Base-by-base conservation (phyloP, 805 yeast species). In the Tetrapisispora pingtungensis region DNA sequence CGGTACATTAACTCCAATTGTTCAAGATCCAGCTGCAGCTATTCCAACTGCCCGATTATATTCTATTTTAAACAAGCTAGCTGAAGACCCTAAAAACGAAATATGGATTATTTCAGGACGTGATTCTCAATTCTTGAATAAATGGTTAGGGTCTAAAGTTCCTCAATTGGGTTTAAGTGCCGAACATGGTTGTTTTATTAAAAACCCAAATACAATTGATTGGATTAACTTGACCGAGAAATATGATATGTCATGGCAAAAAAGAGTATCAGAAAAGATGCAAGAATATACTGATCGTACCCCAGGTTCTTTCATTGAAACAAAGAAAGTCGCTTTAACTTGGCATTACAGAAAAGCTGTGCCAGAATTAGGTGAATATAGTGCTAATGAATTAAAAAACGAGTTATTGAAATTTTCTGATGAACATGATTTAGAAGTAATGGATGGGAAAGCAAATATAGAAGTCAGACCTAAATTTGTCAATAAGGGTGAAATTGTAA, bases 331-430 rank as follows among this genome's bases (percentile, higher is more conserved):
- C 15, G 97, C 98, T 1, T 66, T 93, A 43, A 90, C 97, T 1
- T 93, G 99, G 99, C 99, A 93, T 65, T 93, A 90, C 61, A 77
- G 99, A 54, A 75, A 94, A 43, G 78, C 96, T 1, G 98, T 89
- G 55, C 97, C 97, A 0, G 96, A 84, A 48, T 74, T 87, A 53
- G 99, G 98, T 27, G 78, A 73, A 36, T 90, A 75, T 67, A 95
- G 87, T 65, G 94, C 97, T 0, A 68, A 74, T 14, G 77, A 80
- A 59, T 74, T 93, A 57, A 75, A 81, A 49, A 71, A 78, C 19
- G 81, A 81, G 48, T 65, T 93, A 49, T 68, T 72, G 46, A 69
- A 67, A 15, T 73, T 80, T 1, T 75, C 89, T 10, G 83, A 75
- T 26, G 73, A 75, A 19, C 84, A 78, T 57, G 96, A 87, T 49